Percentiles rank a stretch among this genome's conserved stretches.
Evolutionary conservation across 306 rosid species (phyloP).

Genomic region (Erythrophleum fordii): DNA sequence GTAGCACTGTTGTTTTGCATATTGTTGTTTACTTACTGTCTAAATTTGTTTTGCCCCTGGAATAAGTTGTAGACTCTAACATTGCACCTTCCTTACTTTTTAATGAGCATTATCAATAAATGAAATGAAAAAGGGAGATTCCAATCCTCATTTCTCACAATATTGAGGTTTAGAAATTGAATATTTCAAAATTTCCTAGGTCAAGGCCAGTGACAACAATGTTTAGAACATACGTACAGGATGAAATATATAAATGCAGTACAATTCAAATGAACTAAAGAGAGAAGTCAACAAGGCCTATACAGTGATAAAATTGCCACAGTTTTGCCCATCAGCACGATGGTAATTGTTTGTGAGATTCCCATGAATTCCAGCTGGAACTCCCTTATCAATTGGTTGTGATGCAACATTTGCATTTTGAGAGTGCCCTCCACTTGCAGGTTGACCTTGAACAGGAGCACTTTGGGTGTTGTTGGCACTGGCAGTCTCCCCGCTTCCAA

Average conservation of each 20-base stretch:
- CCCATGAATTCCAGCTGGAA: conserved; percentile 80
- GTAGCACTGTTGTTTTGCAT: not conserved
- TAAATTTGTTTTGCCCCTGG: conserved; percentile 11
- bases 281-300: conserved; percentile 24
- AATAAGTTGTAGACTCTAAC: not conserved
- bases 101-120: not conserved
- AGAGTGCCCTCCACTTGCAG: conserved; percentile 35
- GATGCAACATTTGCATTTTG: conserved; percentile 45
- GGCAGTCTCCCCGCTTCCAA: conserved; percentile 66
- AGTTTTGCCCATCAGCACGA: conserved; percentile 88
- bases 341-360: conserved; percentile 73
- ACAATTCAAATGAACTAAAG: conserved; percentile 20
- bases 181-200: conserved; percentile 19
- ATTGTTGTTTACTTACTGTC: not conserved
- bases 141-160: not conserved
- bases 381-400: conserved; percentile 48
- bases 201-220: conserved; percentile 3
- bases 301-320: conserved; percentile 95
- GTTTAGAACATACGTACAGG: not conserved
- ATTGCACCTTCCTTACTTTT: conserved; percentile 4
- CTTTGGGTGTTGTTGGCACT: conserved; percentile 36
- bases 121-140: not conserved
- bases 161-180: not conserved
- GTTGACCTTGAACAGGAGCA: conserved; percentile 42
- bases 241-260: not conserved